Conservation (phyloP, 2,329 filamentous ascomycete species). For the Apiospora hydei region DNA sequence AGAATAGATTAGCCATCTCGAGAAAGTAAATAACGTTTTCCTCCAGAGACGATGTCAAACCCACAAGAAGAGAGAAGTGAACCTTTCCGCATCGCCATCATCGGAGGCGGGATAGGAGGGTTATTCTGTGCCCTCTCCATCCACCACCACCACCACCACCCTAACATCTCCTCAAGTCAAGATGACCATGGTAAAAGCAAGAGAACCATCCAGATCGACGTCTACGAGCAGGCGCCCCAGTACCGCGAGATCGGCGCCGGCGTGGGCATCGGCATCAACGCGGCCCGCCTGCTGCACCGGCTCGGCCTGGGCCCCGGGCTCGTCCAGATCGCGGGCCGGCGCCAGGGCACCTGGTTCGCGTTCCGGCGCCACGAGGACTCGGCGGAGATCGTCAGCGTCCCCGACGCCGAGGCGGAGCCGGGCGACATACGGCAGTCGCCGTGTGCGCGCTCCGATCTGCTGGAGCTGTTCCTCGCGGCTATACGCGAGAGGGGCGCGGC, state of each 20-base stretch:
- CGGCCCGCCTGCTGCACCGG: conserved; percentile 42
- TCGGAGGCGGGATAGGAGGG: conserved; percentile 50
- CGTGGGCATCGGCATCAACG: conserved; percentile 45
- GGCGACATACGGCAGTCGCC: conserved; percentile 29
- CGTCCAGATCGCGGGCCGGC: conserved; percentile 39
- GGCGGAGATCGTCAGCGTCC: conserved; percentile 41
- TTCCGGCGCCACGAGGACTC: conserved; percentile 46
- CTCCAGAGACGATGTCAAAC: background rate
- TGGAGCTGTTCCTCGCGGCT: conserved; percentile 36
- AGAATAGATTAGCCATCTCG: too few species aligned
- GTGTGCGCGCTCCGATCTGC: conserved; percentile 36
- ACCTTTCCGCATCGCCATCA: conserved; percentile 41
- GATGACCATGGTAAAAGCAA: background rate
- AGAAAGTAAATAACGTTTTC: too few species aligned
- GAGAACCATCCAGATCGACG: conserved; percentile 36
- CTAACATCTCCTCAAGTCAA: too few species aligned
- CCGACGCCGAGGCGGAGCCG: conserved; percentile 34
- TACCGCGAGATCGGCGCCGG: conserved; percentile 46
- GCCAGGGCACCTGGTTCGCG: conserved; percentile 42
- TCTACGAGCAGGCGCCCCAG: conserved; percentile 45
- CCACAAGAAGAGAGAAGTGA: background rate
- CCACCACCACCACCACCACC: conserved; percentile 40
- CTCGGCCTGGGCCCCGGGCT: conserved; percentile 43
- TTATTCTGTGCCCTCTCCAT: conserved; percentile 46
- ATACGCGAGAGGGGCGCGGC: conserved; percentile 34